These are phyloP conservation scores for Pichia sporocuriosa DNA, from an alignment of 805 yeast genomes.

Conservation along the genomic window DNA sequence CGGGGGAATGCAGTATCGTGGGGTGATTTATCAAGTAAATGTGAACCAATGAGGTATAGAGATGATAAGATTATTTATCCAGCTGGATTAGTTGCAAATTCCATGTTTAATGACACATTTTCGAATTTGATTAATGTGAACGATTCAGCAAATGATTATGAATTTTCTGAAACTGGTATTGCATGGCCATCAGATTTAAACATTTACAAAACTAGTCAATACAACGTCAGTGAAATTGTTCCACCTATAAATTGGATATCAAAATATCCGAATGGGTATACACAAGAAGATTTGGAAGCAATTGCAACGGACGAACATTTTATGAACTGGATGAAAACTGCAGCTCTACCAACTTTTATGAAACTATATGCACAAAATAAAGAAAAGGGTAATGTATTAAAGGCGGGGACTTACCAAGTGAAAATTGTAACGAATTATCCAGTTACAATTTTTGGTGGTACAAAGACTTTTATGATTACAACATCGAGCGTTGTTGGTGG, in stretches of 20 bases:
- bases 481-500: slow-evolving; percentile 86
- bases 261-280: slow-evolving; percentile 81
- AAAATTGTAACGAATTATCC: slow-evolving; percentile 75
- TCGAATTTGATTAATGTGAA: slow-evolving; percentile 36
- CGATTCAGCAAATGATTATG: slow-evolving; percentile 32
- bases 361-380: slow-evolving; percentile 76
- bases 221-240: slow-evolving; percentile 61
- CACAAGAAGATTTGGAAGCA: slow-evolving; percentile 72
- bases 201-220: slow-evolving; percentile 66
- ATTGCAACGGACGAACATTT: slow-evolving; percentile 71
- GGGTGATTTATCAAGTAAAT: slow-evolving; percentile 43
- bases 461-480: slow-evolving; percentile 73
- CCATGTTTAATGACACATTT: slow-evolving; percentile 85
- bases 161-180: slow-evolving; percentile 50
- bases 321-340: slow-evolving; percentile 98
- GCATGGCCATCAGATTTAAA: slow-evolving; percentile 80
- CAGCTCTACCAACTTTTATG: slow-evolving; percentile 84
- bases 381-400: slow-evolving; percentile 35
- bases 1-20: slow-evolving; percentile 63
- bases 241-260: slow-evolving; percentile 94
- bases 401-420: slow-evolving; percentile 63
- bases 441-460: slow-evolving; percentile 78
- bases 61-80: slow-evolving; percentile 59
- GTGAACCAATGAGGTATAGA: slow-evolving; percentile 42
- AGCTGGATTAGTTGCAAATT: slow-evolving; percentile 92